Evolutionary conservation across 2,329 filamentous ascomycete species (phyloP).

Genomic region (Cordyceps pruinosa): DNA sequence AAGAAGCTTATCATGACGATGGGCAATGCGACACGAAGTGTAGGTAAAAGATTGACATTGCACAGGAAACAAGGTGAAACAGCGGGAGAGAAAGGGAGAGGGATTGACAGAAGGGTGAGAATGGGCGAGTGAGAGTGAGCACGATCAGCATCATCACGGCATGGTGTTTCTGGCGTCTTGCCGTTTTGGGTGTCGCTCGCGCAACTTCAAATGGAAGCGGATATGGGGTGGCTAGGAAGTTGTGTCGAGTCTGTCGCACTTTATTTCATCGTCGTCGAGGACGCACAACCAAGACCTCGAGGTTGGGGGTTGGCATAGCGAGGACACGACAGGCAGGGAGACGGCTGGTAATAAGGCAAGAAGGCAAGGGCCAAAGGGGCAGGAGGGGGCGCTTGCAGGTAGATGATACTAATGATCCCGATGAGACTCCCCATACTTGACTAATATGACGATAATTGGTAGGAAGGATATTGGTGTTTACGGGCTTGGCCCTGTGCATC

Average conservation of each 20-base stretch:
- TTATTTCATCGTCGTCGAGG: constrained; percentile 5
- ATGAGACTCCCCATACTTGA: constrained; percentile 4
- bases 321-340: too few relatives aligned
- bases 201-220: constrained; percentile 4
- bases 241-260: constrained; percentile 8
- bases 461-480: background rate
- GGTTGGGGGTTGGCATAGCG: too few relatives aligned
- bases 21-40: background rate
- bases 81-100: background rate
- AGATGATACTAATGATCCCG: background rate
- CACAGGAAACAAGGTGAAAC: constrained; percentile 5
- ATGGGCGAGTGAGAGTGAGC: background rate
- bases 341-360: background rate
- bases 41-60: background rate
- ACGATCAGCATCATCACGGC: constrained; percentile 3
- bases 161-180: constrained; percentile 3
- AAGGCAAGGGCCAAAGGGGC: background rate
- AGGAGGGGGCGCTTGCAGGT: background rate
- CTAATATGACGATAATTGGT: constrained; percentile 1
- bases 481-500: background rate
- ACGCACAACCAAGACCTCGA: background rate
- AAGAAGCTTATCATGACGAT: constrained; percentile 7
- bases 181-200: background rate
- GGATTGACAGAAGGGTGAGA: constrained; percentile 1
- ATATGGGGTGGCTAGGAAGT: constrained; percentile 1